These are phyloP conservation scores for Colletotrichum sp. DNA, from an alignment of 2,329 filamentous ascomycete genomes.

Conservation along the genomic window DNA sequence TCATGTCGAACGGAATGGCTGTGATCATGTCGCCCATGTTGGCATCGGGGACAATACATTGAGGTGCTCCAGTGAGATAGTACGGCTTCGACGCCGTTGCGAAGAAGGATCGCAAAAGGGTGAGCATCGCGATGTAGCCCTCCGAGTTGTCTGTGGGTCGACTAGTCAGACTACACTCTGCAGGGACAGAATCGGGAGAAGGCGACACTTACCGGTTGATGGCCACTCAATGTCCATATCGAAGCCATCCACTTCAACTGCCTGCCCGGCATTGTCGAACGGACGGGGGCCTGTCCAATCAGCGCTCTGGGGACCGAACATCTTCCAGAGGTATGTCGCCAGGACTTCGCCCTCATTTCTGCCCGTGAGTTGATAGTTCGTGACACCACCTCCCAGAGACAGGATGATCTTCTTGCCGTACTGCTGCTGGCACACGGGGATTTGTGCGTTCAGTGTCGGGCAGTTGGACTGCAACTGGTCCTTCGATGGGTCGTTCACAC, in stretches of 20 bases:
- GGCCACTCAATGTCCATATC: slow-evolving; percentile 36
- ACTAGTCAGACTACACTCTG: neutral
- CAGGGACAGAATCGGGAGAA: neutral
- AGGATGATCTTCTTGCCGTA: slow-evolving; percentile 44
- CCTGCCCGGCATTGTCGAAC: slow-evolving; percentile 16
- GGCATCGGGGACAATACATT: slow-evolving; percentile 40
- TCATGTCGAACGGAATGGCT: slow-evolving; percentile 39
- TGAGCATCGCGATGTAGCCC: slow-evolving; percentile 32
- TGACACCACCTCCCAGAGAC: slow-evolving; percentile 41
- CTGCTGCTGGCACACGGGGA: slow-evolving; percentile 41
- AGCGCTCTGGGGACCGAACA: slow-evolving; percentile 41
- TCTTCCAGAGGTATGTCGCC: slow-evolving; percentile 39
- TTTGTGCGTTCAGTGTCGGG: slow-evolving; percentile 35
- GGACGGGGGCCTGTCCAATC: slow-evolving; percentile 30
- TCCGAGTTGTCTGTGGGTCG: slow-evolving; percentile 25
- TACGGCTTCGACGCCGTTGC: slow-evolving; percentile 28
- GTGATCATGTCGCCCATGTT: slow-evolving; percentile 48
- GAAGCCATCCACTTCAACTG: slow-evolving; percentile 35
- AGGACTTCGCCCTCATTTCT: slow-evolving; percentile 37
- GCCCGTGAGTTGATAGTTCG: slow-evolving; percentile 39
- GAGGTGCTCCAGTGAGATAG: slow-evolving; percentile 51
- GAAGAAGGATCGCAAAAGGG: slow-evolving; percentile 28
- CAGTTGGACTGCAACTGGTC: slow-evolving; percentile 37
- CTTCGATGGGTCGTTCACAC: slow-evolving; percentile 30
- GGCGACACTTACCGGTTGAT: slow-evolving; percentile 14